phyloP scores from a whole-genome alignment of 257 asterid genomes.

The Avicennia marina region DNA sequence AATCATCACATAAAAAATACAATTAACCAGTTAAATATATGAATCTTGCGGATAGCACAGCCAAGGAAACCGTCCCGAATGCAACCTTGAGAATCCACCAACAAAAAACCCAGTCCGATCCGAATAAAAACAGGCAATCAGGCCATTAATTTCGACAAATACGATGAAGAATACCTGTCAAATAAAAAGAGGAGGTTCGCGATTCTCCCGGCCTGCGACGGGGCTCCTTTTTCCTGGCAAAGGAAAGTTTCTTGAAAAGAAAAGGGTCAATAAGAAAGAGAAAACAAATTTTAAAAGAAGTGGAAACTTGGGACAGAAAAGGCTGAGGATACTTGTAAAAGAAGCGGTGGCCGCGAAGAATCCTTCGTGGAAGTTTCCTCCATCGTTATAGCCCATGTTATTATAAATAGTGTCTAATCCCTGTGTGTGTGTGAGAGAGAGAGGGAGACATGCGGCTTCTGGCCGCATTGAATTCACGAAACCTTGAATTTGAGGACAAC shows the following conservation, averaged over 20 bases:
- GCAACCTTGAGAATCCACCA: not conserved
- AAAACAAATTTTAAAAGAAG: not conserved
- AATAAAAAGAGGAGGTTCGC: conserved; percentile 15
- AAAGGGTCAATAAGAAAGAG: not conserved
- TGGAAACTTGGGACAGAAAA: conserved; percentile 2
- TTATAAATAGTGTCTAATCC: conserved; percentile 10
- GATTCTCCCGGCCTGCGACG: not conserved
- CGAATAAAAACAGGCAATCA: conserved; percentile 12
- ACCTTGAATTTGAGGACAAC: conserved; percentile 26
- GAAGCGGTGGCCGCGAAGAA: conserved; percentile 17
- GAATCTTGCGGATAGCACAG: not conserved
- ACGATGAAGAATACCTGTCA: conserved; percentile 19
- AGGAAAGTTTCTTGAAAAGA: not conserved
- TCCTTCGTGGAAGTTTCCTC: conserved; percentile 13
- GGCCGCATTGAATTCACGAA: conserved; percentile 21
- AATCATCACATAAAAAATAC: not conserved
- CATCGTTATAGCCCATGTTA: conserved; percentile 7
- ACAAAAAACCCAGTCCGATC: conserved; percentile 7
- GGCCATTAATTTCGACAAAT: conserved; percentile 13
- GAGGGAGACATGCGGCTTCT: not conserved
- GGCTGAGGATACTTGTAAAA: not conserved
- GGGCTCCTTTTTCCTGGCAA: conserved; percentile 3
- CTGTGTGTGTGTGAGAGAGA: conserved; percentile 19
- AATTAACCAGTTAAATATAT: not conserved
- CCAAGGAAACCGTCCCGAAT: not conserved